Evolutionary conservation across 306 rosid genomes (phyloP).

Genomic region (Cucumis hystrix): DNA sequence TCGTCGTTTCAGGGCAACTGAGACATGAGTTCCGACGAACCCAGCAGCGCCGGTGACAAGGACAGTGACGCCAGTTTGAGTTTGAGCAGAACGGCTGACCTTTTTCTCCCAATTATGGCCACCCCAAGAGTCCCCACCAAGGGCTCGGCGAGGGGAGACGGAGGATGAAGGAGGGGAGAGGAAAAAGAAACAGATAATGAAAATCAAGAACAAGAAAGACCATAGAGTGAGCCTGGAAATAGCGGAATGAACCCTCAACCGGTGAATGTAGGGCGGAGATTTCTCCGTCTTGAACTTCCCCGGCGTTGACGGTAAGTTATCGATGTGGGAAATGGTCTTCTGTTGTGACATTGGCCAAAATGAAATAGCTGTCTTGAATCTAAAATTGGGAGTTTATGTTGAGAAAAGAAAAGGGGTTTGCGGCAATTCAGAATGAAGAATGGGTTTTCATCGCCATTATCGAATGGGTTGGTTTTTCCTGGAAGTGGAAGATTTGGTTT

Average conservation of each 20-base stretch:
- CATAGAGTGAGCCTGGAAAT: conserved; percentile 44
- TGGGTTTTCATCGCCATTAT: neutral
- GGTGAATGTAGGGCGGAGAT: conserved; percentile 35
- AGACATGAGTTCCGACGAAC: conserved; percentile 70
- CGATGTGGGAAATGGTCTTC: conserved; percentile 32
- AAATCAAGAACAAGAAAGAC: conserved; percentile 41
- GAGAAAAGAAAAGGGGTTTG: conserved; percentile 5
- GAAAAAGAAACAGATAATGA: conserved; percentile 23
- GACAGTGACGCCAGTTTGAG: conserved; percentile 33
- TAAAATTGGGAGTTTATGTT: neutral
- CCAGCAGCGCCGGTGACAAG: conserved; percentile 81
- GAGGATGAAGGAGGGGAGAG: conserved; percentile 28
- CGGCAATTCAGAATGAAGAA: neutral
- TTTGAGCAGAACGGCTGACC: conserved; percentile 44
- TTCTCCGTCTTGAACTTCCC: conserved; percentile 69
- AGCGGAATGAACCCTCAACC: conserved; percentile 37
- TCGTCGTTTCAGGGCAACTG: conserved; percentile 58
- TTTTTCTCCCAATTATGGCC: conserved; percentile 68
- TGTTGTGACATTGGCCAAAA: conserved; percentile 41
- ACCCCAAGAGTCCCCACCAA: conserved; percentile 50
- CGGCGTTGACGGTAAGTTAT: conserved; percentile 57
- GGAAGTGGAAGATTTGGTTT: neutral
- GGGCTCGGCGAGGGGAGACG: conserved; percentile 27
- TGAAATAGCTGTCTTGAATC: neutral
- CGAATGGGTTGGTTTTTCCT: neutral